phyloP scores from a whole-genome alignment of 768 basidiomycete species.

The Auriscalpium vulgare region DNA sequence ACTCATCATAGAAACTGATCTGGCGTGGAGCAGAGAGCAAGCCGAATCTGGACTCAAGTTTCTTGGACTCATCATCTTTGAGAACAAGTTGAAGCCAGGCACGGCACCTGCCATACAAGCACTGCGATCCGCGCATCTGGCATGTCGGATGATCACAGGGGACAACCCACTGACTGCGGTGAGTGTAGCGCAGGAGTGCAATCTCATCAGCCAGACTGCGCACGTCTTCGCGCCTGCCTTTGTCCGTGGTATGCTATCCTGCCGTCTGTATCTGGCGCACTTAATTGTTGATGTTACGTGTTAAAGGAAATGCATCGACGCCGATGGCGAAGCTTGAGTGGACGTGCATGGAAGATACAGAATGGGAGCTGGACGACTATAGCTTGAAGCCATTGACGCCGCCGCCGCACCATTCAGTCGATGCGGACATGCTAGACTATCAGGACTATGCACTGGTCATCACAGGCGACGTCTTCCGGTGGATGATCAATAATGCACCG shows the following conservation, averaged over 20 bases:
- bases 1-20: background rate
- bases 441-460: constrained; percentile 89
- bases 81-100: constrained; percentile 93
- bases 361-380: constrained; percentile 82
- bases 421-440: constrained; percentile 62
- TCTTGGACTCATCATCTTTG: constrained; percentile 93
- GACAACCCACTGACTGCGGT: constrained; percentile 96
- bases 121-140: constrained; percentile 81
- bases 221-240: constrained; percentile 86
- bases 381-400: constrained; percentile 75
- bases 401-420: constrained; percentile 61
- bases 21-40: constrained; percentile 62
- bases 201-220: constrained; percentile 77
- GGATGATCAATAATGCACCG: constrained; percentile 95
- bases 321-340: constrained; percentile 69
- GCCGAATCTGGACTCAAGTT: constrained; percentile 88
- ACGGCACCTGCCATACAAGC: constrained; percentile 87
- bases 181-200: constrained; percentile 93
- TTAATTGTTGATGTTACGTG: background rate
- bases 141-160: constrained; percentile 96
- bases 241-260: constrained; percentile 34
- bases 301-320: constrained; percentile 43
- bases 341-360: constrained; percentile 84
- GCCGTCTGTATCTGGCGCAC: background rate
- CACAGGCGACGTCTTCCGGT: constrained; percentile 93